Evolutionary conservation across 148 eudicot species (phyloP).

Genomic region (Chenopodium formosanum): DNA sequence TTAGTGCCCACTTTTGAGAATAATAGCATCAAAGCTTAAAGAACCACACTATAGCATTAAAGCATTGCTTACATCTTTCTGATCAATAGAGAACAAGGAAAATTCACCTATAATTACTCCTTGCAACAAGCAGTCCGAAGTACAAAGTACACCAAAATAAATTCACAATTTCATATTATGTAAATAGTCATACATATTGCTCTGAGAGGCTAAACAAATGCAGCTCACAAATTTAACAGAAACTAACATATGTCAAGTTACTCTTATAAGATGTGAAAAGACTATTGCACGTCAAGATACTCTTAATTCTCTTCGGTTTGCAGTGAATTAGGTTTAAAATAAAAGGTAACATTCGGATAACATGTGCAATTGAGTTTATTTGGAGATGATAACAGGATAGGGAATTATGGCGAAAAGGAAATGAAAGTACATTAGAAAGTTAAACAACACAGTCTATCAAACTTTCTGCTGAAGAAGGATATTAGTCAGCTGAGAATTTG

Average conservation of each 20-base stretch:
- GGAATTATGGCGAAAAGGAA: background rate
- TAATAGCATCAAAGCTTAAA: background rate
- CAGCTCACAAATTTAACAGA: too few relatives aligned
- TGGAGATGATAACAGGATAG: background rate
- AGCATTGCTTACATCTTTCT: conserved; percentile 8
- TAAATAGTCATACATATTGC: too few relatives aligned
- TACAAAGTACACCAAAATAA: background rate
- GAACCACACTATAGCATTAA: conserved; percentile 2
- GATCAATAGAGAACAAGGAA: background rate
- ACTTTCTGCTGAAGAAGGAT: background rate
- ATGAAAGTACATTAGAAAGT: background rate
- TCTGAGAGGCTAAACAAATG: too few relatives aligned
- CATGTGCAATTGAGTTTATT: background rate
- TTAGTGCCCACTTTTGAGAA: background rate
- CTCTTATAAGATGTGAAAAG: background rate
- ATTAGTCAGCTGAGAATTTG: background rate
- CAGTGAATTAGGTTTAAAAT: background rate
- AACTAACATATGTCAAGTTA: too few relatives aligned
- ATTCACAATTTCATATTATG: background rate
- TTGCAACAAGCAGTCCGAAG: background rate
- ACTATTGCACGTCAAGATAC: background rate
- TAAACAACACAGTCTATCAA: background rate
- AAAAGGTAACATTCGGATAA: background rate
- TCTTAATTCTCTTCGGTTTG: background rate
- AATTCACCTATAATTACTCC: background rate